phyloP scores from a whole-genome alignment of 169 alveolate species.

The Plasmodium gaboni region DNA sequence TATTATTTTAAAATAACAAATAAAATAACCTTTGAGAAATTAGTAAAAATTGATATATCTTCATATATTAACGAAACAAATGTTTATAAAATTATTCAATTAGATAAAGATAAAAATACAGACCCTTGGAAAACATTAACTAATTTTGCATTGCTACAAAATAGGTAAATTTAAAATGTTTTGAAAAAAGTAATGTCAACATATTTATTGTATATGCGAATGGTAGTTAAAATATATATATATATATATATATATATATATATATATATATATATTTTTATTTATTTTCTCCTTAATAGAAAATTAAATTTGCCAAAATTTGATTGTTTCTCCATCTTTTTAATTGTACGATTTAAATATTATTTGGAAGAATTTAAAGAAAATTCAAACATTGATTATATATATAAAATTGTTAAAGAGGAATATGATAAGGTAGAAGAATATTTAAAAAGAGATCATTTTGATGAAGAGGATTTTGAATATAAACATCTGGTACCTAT shows the following conservation, averaged over 20 bases:
- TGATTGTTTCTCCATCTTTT: slow-evolving; percentile 59
- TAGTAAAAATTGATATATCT: slow-evolving; percentile 52
- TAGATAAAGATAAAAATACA: slow-evolving; percentile 22
- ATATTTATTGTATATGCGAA: not conserved
- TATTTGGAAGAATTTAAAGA: slow-evolving; percentile 68
- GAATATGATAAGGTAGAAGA: slow-evolving; percentile 45
- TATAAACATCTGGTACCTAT: slow-evolving; percentile 39
- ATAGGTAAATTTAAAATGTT: slow-evolving; percentile 17
- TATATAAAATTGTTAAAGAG: slow-evolving; percentile 61
- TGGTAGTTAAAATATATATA: not conserved
- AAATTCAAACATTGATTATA: slow-evolving; percentile 59
- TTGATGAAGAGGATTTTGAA: slow-evolving; percentile 27
- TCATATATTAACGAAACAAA: slow-evolving; percentile 53
- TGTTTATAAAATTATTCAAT: slow-evolving; percentile 49
- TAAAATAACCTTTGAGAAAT: slow-evolving; percentile 47
- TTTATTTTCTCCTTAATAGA: slow-evolving; percentile 1
- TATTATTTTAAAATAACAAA: slow-evolving; percentile 57
- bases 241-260: not conserved
- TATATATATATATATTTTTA: not conserved
- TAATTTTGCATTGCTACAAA: slow-evolving; percentile 35
- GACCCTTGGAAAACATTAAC: slow-evolving; percentile 53
- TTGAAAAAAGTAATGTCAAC: too few relatives aligned
- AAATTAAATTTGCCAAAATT: slow-evolving; percentile 52
- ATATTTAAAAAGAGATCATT: slow-evolving; percentile 21
- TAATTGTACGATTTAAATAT: slow-evolving; percentile 67